These are phyloP conservation scores for Calophaca sinica DNA, from an alignment of 306 rosid species.

Conservation along the genomic window DNA sequence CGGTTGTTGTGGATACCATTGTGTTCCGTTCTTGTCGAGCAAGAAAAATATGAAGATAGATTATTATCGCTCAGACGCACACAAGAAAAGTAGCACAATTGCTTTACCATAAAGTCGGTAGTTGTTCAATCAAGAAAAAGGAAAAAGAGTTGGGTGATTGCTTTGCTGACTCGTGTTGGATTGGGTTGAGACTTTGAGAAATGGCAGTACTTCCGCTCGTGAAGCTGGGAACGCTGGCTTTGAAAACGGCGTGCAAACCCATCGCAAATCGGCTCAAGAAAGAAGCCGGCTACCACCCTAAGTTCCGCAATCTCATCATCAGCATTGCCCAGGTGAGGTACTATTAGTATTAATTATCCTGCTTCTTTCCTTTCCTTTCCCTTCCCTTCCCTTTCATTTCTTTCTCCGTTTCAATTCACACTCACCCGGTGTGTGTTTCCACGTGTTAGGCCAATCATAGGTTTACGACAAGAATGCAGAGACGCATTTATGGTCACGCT, in stretches of 20 bases:
- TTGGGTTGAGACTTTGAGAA: not conserved
- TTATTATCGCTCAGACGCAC: no score
- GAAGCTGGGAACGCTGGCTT: constrained; percentile 52
- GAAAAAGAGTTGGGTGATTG: not conserved
- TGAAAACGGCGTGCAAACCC: constrained; percentile 57
- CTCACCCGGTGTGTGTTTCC: no score
- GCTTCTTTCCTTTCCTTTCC: no score
- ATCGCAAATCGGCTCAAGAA: constrained; percentile 58
- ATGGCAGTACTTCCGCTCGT: constrained; percentile 58
- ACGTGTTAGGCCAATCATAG: constrained; percentile 60
- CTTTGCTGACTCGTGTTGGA: no score
- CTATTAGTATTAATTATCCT: no score
- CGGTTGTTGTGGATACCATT: no score
- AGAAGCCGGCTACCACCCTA: constrained; percentile 53
- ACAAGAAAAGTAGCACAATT: no score
- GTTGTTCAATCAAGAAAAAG: not conserved
- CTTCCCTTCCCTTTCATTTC: no score
- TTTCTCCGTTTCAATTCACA: no score
- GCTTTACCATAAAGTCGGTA: not conserved
- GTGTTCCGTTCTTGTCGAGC: no score
- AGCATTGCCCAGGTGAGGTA: constrained; percentile 45
- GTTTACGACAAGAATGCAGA: constrained; percentile 68
- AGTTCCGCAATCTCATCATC: constrained; percentile 54
- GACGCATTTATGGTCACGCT: constrained; percentile 74
- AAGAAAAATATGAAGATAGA: no score